These are phyloP conservation scores for Cajanus cajan DNA, from an alignment of 306 rosid species.

Conservation along the genomic window DNA sequence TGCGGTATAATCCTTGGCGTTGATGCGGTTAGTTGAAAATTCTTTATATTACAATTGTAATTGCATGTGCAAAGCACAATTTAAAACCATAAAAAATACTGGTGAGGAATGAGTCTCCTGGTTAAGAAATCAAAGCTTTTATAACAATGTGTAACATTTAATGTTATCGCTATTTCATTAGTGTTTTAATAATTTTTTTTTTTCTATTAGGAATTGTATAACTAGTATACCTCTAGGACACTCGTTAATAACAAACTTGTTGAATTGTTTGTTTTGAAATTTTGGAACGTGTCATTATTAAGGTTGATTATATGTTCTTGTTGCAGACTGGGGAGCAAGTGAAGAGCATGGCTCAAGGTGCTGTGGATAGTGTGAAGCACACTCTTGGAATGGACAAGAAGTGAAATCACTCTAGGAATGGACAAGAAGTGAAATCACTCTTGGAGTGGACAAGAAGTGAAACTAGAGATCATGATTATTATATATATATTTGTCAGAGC, in stretches of 20 bases:
- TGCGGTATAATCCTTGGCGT: too few relatives aligned
- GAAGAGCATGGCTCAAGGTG: slow-evolving; percentile 63
- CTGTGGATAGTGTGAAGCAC: slow-evolving; percentile 57
- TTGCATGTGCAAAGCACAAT: too few relatives aligned
- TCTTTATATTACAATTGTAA: too few relatives aligned
- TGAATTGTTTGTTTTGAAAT: neutral
- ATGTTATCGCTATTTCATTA: neutral
- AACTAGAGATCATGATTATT: neutral
- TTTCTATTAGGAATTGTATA: neutral
- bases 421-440: slow-evolving; percentile 57
- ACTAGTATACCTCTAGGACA: neutral
- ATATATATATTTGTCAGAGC: slow-evolving; percentile 9
- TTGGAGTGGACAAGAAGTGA: slow-evolving; percentile 60
- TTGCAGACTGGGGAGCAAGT: slow-evolving; percentile 61
- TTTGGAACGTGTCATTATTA: neutral
- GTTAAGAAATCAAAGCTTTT: neutral
- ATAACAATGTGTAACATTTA: neutral
- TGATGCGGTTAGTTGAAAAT: too few relatives aligned
- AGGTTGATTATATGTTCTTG: neutral
- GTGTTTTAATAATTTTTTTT: neutral
- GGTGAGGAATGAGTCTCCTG: neutral
- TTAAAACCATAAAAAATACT: too few relatives aligned
- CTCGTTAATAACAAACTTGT: neutral
- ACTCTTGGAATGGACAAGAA: slow-evolving; percentile 64
- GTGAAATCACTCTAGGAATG: slow-evolving; percentile 58